phyloP scores from a whole-genome alignment of 768 basidiomycete species.

The Boletus rex-veris region DNA sequence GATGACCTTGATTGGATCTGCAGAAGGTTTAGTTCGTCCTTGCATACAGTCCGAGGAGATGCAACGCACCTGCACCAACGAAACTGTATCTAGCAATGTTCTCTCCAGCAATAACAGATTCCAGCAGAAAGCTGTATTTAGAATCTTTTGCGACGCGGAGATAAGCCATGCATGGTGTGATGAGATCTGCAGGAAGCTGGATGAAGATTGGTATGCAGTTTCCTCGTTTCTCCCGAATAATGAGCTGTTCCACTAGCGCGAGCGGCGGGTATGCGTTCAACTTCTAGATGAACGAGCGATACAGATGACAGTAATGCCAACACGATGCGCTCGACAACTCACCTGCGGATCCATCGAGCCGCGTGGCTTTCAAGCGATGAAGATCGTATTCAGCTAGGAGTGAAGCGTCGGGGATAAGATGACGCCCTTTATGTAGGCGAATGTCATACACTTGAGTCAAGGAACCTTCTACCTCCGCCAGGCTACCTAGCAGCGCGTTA shows the following conservation, averaged over 20 bases:
- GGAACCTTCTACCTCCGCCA: slow-evolving; percentile 6
- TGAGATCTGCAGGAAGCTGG: slow-evolving; percentile 90
- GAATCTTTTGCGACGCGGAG: slow-evolving; percentile 89
- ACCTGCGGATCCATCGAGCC: slow-evolving; percentile 51
- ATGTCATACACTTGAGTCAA: no score
- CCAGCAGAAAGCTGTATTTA: slow-evolving; percentile 91
- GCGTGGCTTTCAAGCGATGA: not conserved
- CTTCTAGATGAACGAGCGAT: slow-evolving; percentile 55
- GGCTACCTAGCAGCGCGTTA: not conserved
- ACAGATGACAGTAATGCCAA: slow-evolving; percentile 45
- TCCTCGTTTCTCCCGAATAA: slow-evolving; percentile 77
- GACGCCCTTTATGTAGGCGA: no score
- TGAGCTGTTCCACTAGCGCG: slow-evolving; percentile 69
- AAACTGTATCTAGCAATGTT: slow-evolving; percentile 93
- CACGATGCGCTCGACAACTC: slow-evolving; percentile 8
- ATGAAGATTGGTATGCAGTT: slow-evolving; percentile 94
- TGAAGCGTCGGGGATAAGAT: not conserved
- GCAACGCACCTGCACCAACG: slow-evolving; percentile 81
- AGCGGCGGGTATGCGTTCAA: slow-evolving; percentile 69
- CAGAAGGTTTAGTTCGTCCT: not conserved
- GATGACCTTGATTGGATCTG: slow-evolving; percentile 92
- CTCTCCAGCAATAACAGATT: slow-evolving; percentile 89
- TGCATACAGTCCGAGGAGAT: not conserved
- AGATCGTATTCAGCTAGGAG: not conserved
- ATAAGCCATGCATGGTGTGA: slow-evolving; percentile 97